Percentiles rank a stretch among this genome's conserved stretches.
phyloP scores from a whole-genome alignment of 257 asterid genomes.

The Solanum sitiens region DNA sequence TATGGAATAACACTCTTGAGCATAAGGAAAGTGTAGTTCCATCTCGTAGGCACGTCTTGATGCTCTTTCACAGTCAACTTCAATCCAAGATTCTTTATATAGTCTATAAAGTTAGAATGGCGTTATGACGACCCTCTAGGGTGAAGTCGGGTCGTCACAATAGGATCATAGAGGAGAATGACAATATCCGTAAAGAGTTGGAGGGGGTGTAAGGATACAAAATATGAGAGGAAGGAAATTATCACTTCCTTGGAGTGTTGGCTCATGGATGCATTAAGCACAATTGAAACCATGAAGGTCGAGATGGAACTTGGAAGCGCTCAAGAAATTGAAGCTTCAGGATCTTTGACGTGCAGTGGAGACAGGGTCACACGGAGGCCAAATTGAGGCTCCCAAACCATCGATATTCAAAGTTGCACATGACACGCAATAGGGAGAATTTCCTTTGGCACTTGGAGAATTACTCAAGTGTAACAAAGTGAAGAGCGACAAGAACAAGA shows the following conservation, averaged over 20 bases:
- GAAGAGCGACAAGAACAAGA: not conserved
- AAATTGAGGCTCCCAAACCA: not conserved
- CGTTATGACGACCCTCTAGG: too few relatives aligned
- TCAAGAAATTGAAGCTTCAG: not conserved
- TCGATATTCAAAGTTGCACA: not conserved
- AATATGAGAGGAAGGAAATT: not conserved
- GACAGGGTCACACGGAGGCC: not conserved
- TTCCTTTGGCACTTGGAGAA: not conserved
- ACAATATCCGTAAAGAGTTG: not conserved
- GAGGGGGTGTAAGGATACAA: not conserved
- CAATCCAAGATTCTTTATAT: not conserved
- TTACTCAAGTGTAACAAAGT: not conserved
- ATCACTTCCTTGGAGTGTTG: not conserved
- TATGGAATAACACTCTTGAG: not conserved
- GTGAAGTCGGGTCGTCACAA: too few relatives aligned
- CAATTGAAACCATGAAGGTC: not conserved
- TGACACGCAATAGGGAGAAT: not conserved
- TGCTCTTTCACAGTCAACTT: not conserved
- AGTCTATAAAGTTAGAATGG: too few relatives aligned
- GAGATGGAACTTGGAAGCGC: not conserved
- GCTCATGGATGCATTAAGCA: not conserved
- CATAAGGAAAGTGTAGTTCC: not conserved
- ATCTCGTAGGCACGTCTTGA: not conserved
- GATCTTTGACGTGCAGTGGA: not conserved
- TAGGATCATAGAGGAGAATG: not conserved